Conservation (phyloP, 805 yeast genomes). For the Candida boleticola region DNA sequence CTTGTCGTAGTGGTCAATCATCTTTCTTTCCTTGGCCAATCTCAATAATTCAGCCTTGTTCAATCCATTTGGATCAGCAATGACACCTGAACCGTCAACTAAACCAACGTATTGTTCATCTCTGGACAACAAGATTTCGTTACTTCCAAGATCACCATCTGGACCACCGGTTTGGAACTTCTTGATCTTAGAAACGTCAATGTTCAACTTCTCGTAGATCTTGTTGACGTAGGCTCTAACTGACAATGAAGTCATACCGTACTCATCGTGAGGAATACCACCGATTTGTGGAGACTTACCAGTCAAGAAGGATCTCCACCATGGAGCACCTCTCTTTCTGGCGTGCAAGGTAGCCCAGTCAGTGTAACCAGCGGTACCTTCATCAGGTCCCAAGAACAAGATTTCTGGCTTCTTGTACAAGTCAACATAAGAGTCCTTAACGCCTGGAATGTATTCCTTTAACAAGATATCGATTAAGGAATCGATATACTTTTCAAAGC, state of each 20-base stretch:
- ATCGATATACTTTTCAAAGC: slow-evolving; percentile 92
- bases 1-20: slow-evolving; percentile 67
- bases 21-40: slow-evolving; percentile 74
- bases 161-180: slow-evolving; percentile 99
- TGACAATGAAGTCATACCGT: slow-evolving; percentile 96
- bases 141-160: slow-evolving; percentile 96
- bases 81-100: slow-evolving; percentile 94
- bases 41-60: slow-evolving; percentile 74
- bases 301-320: slow-evolving; percentile 98
- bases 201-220: slow-evolving; percentile 72
- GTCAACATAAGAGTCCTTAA: slow-evolving; percentile 82
- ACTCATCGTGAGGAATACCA: slow-evolving; percentile 97
- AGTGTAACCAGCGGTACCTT: slow-evolving; percentile 92
- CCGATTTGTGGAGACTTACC: slow-evolving; percentile 91
- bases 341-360: slow-evolving; percentile 99
- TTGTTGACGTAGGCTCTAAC: slow-evolving; percentile 90
- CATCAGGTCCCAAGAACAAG: slow-evolving; percentile 98
- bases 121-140: slow-evolving; percentile 84
- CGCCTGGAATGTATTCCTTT: slow-evolving; percentile 66
- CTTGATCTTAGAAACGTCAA: slow-evolving; percentile 56
- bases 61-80: slow-evolving; percentile 88
- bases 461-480: slow-evolving; percentile 82
- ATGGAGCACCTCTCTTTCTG: slow-evolving; percentile 83
- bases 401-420: slow-evolving; percentile 83
- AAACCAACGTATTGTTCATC: slow-evolving; percentile 83